Conservation (phyloP, 148 eudicot genomes). For the Suaeda aralocaspica region DNA sequence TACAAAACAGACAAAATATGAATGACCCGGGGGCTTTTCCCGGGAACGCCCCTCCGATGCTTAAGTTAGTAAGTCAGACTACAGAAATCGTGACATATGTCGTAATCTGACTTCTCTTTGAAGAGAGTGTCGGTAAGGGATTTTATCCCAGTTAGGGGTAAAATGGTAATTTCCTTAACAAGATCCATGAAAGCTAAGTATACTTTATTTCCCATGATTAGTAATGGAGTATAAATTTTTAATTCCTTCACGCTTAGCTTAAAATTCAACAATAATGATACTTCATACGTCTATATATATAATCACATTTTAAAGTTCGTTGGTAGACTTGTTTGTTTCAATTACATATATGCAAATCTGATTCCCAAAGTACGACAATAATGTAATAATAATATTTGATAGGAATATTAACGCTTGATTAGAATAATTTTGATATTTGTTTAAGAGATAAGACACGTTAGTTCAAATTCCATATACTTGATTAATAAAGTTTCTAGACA, state of each 20-base stretch:
- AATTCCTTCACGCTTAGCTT: neutral
- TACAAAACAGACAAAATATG: too few relatives aligned
- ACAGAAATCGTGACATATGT: too few relatives aligned
- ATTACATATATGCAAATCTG: neutral
- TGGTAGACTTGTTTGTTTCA: neutral
- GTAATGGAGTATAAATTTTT: neutral
- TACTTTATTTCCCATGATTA: neutral
- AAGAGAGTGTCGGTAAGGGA: too few relatives aligned
- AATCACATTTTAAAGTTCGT: slow-evolving; percentile 2
- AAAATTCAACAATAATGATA: slow-evolving; percentile 8
- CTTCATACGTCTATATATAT: neutral
- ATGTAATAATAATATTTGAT: neutral
- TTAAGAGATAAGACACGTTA: neutral
- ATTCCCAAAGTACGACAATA: neutral
- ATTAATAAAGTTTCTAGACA: neutral
- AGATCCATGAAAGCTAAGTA: neutral
- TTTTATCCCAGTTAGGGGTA: too few relatives aligned
- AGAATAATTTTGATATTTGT: too few relatives aligned
- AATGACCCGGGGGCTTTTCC: too few relatives aligned
- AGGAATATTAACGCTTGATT: neutral
- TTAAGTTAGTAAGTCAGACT: too few relatives aligned
- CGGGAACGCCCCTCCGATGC: too few relatives aligned
- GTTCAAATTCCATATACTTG: neutral
- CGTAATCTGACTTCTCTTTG: too few relatives aligned
- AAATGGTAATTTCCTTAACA: too few relatives aligned